Percentiles rank a stretch among this genome's conserved stretches.
Evolutionary conservation across 768 basidiomycete species (phyloP).

Genomic region (Xanthoconium stramineum): DNA sequence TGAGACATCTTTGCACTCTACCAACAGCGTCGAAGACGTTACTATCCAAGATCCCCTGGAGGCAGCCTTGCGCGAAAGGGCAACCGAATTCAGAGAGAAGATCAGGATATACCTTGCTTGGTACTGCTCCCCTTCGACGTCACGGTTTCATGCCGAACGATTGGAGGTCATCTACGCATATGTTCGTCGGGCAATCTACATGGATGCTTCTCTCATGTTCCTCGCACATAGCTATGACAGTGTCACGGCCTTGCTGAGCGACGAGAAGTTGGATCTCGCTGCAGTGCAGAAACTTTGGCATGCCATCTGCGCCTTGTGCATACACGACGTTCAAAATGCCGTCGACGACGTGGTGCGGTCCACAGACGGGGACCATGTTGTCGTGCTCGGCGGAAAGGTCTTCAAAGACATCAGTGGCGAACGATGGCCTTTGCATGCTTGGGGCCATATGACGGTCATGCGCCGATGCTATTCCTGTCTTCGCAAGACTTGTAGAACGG

Average conservation of each 20-base stretch:
- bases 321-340: conserved; percentile 30
- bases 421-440: conserved; percentile 34
- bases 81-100: conserved; percentile 29
- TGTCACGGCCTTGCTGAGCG: conserved; percentile 29
- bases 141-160: conserved; percentile 34
- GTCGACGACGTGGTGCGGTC: conserved; percentile 34
- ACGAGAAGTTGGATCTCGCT: conserved; percentile 28
- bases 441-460: conserved; percentile 34
- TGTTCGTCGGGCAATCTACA: conserved; percentile 36
- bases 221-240: conserved; percentile 33
- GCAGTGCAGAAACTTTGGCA: conserved; percentile 36
- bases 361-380: conserved; percentile 26
- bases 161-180: conserved; percentile 34
- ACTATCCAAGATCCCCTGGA: conserved; percentile 33
- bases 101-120: conserved; percentile 33
- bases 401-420: conserved; percentile 29
- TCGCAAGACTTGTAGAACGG: conserved; percentile 31
- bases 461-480: conserved; percentile 32
- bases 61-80: conserved; percentile 33
- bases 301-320: conserved; percentile 23
- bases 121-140: conserved; percentile 31
- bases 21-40: neutral
- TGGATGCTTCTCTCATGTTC: conserved; percentile 37
- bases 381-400: conserved; percentile 34
- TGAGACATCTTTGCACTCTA: conserved; percentile 9